phyloP scores from a whole-genome alignment of 2,329 filamentous ascomycete genomes.

The Ampelomyces quisqualis region DNA sequence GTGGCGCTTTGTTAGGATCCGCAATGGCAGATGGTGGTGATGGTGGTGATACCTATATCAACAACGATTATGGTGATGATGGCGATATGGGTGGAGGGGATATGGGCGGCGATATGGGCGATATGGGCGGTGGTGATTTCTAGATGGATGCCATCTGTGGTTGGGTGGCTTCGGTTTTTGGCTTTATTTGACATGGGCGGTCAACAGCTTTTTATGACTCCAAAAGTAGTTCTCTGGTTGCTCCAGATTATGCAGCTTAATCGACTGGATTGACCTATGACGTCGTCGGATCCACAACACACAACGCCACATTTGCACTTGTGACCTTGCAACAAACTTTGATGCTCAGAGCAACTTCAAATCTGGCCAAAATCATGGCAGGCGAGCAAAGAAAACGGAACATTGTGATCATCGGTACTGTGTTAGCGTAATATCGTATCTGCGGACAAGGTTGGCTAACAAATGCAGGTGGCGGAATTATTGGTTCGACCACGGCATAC shows the following conservation, averaged over 20 bases:
- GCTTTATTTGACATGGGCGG: background rate
- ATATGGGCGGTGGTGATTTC: conserved; percentile 16
- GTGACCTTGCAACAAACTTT: conserved; percentile 7
- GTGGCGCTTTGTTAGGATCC: conserved; percentile 70
- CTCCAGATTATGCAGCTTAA: background rate
- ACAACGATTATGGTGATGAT: conserved; percentile 18
- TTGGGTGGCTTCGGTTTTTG: background rate
- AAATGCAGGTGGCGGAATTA: conserved; percentile 77
- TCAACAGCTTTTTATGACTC: background rate
- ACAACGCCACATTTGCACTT: conserved; percentile 16
- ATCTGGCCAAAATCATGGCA: conserved; percentile 26
- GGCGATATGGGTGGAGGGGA: conserved; percentile 32
- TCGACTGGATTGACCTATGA: conserved; percentile 14
- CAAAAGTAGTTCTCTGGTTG: no score
- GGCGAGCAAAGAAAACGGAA: conserved; percentile 29
- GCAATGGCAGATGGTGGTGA: conserved; percentile 55
- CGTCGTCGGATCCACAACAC: conserved; percentile 19
- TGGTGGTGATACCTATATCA: conserved; percentile 20
- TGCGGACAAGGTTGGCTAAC: conserved; percentile 1
- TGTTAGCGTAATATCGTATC: background rate
- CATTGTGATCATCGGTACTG: conserved; percentile 41
- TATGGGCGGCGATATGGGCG: conserved; percentile 31
- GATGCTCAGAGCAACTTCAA: conserved; percentile 25
- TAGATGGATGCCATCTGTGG: background rate
- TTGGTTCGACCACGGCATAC: conserved; percentile 89